phyloP scores from a whole-genome alignment of 805 yeast species.

The Yamadazyma endophytica region DNA sequence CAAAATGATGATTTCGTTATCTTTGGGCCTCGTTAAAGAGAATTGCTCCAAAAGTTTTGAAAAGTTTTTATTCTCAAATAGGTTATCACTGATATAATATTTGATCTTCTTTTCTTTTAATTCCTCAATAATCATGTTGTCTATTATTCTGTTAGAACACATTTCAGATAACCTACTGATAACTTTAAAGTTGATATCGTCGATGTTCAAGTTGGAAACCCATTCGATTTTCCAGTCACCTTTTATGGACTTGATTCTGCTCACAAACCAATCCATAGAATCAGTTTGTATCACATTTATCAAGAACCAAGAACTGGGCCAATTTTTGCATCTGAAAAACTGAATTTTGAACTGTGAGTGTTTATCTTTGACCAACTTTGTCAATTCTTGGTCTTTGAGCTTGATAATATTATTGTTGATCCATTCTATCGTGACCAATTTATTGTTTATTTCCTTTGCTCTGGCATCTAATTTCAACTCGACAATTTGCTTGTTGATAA shows the following conservation, averaged over 20 bases:
- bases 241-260: constrained; percentile 43
- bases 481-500: constrained; percentile 33
- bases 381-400: constrained; percentile 45
- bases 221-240: constrained; percentile 57
- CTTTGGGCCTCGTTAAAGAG: constrained; percentile 1
- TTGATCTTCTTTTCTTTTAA: constrained; percentile 36
- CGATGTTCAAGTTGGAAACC: constrained; percentile 19
- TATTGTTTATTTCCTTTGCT: constrained; percentile 47
- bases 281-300: constrained; percentile 35
- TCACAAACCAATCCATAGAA: constrained; percentile 48
- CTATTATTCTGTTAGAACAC: constrained; percentile 46
- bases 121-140: constrained; percentile 52
- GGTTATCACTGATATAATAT: constrained; percentile 12
- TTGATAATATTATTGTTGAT: constrained; percentile 51
- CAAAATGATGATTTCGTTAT: constrained; percentile 7
- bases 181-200: constrained; percentile 24
- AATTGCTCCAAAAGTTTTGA: constrained; percentile 12
- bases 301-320: constrained; percentile 58
- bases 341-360: constrained; percentile 13
- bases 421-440: constrained; percentile 69
- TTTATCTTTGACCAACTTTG: constrained; percentile 23
- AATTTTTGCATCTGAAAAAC: constrained; percentile 46
- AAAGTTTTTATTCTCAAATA: constrained; percentile 8
- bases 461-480: constrained; percentile 47
- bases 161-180: constrained; percentile 36